Evolutionary conservation across 1,284 basidiomycete genomes (phyloP), one percentile per base, ranked within the genome.

Genomic region (Porodaedalea pini): DNA sequence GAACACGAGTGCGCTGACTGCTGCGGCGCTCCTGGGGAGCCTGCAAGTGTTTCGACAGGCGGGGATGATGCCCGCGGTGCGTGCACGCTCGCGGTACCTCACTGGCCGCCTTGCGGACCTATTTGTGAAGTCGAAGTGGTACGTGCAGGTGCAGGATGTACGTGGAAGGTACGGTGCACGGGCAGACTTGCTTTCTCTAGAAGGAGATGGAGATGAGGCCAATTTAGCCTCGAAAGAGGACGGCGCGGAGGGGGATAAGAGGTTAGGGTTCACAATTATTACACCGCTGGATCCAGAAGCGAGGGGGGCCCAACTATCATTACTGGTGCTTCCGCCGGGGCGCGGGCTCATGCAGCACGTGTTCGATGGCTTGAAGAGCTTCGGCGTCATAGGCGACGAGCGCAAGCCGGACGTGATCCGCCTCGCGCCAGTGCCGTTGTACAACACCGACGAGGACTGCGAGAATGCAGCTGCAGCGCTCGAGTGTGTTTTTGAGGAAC

Each of bases 391-490:
- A 58, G 93, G 91, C 15, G 94, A 98, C 71, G 91, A 95, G 71
- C 77, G 94, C 64, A 76, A 86, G 66, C 94, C 95, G 21, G 88
- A 92, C 67, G 92, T 98, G 56, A 94, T 98, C 64, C 82, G 95
- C 10, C 73, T 97, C 43, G 81, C 92, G 52, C 93, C 95, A 34
- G 78, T 79, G 8, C 88, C 92, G 39, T 73, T 97, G 66, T 98
- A 96, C 71, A 95, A 89, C 69, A 87, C 86, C 8, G 78, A 85
- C 65, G 73, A 78, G 63, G 94, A 97, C 65, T 88, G 90, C 60
- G 82, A 89, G 63, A 70, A 75, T 49, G 89, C 85, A 1, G 90
- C 79, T 10, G 69, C 71, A 52, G 81, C 79, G 54, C 68, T 95
- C 41, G 83, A 92, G 44, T 73, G 79, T 59, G 81, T 76, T 10